Evolutionary conservation across 768 basidiomycete genomes (phyloP), one percentile per base, ranked within the genome.

Genomic region (Gymnopilus junonius): DNA sequence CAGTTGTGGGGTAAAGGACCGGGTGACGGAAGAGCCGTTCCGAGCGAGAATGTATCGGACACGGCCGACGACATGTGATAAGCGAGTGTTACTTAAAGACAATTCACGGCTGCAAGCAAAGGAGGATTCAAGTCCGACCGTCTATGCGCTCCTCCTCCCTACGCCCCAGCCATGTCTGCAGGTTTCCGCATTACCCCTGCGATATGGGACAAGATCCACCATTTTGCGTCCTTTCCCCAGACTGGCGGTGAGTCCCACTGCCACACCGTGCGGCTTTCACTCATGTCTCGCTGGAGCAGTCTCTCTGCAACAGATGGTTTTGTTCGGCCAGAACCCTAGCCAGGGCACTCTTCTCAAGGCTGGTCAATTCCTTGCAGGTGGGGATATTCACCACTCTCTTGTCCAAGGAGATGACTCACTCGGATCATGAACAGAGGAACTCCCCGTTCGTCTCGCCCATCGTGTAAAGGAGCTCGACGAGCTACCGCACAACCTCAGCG

Each of bases 251-350:
- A 14, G 48, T 50, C 29, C 62, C 57, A 15, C 75, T n/a, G 83
- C 27, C 77, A 82, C 90, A 14, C 87, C 34, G 34, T 35, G 6
- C 7, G 7, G 87, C 87, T 23, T 60, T 85, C 74, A 5, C 25
- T 4, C 37, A 55, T 14, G 35, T 42, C 12, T 11, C 40, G 29
- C n/a, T 35, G 21, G 15, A 35, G 12, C 69, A 93, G 96, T 99
- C 3, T 97, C 95, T 0, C 82, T 98, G 20, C 93, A 97, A 76
- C 97, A 99, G 78, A 98, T 99, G 96, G 94, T 97, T 54, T 85
- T 92, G 58, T 98, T 99, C 71, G 97, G 97, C 0, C 95, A 97
- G 80, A 93, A 98, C 71, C 96, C 97, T 0, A 91, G 88, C 58
- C 94, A 97, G 73, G 97, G 97, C 0, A 99, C 97, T 0, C 83